Evolutionary conservation across 2,329 filamentous ascomycete genomes (phyloP).

Genomic region (Aspergillus niger): DNA sequence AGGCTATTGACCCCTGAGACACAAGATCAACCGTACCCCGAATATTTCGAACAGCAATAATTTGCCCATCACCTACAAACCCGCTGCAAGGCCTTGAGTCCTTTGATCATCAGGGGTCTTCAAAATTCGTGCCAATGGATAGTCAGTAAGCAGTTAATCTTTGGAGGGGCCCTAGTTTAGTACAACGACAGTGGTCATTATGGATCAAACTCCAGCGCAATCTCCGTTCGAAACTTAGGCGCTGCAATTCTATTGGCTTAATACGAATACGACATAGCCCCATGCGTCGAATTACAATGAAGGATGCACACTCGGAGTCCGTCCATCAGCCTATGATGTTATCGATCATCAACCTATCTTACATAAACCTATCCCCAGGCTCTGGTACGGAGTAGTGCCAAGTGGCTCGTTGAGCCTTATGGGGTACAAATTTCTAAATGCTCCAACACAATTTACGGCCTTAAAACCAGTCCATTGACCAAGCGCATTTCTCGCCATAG

Average conservation of each 20-base stretch:
- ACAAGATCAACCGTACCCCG: neutral
- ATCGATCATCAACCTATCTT: neutral
- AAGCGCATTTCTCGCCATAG: neutral
- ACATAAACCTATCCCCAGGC: neutral
- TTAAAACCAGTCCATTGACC: neutral
- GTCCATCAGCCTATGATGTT: neutral
- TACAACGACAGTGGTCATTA: neutral
- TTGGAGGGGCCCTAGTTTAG: neutral
- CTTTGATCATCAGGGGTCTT: constrained; percentile 2
- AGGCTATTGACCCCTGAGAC: neutral
- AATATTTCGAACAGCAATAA: neutral
- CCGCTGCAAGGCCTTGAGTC: neutral
- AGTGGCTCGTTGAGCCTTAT: neutral
- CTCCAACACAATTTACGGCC: neutral
- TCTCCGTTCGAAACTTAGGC: constrained; percentile 2
- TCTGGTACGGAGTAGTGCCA: neutral
- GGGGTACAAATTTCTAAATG: neutral
- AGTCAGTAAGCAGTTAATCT: neutral
- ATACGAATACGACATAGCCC: no score
- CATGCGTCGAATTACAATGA: neutral
- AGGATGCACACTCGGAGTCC: neutral
- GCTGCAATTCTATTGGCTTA: neutral
- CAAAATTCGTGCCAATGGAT: neutral
- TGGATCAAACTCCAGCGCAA: neutral
- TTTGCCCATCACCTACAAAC: neutral